Percentiles rank a stretch among this genome's conserved stretches.
Conservation (phyloP, 495 filamentous ascomycete species). For the Aspergillus mulundensis region DNA sequence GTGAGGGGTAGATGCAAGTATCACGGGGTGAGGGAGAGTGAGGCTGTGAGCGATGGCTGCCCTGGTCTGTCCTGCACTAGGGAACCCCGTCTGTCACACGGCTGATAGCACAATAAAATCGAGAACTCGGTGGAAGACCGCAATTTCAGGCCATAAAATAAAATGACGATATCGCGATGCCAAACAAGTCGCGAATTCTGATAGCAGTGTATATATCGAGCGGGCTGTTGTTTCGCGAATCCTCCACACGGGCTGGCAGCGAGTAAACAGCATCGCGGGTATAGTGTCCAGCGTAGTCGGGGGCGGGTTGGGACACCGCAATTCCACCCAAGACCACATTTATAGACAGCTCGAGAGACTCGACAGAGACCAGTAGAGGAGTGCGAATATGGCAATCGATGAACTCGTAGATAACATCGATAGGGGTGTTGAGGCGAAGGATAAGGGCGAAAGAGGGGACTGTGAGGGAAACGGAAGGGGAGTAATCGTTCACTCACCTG, state of each 20-base stretch:
- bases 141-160: background rate
- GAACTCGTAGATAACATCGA: slow-evolving; percentile 1
- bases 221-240: slow-evolving; percentile 4
- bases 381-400: background rate
- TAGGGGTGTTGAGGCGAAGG: slow-evolving; percentile 4
- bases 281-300: slow-evolving; percentile 18
- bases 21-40: slow-evolving; percentile 20
- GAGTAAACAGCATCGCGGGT: slow-evolving; percentile 19
- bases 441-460: slow-evolving; percentile 20
- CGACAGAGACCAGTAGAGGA: background rate
- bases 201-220: slow-evolving; percentile 4
- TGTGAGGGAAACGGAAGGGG: slow-evolving; percentile 17
- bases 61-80: slow-evolving; percentile 13
- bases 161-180: background rate
- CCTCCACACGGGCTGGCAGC: slow-evolving; percentile 19
- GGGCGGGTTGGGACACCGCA: slow-evolving; percentile 9
- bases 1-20: slow-evolving; percentile 18
- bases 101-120: slow-evolving; percentile 6
- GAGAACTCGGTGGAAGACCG: background rate
- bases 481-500: slow-evolving; percentile 31
- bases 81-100: slow-evolving; percentile 8
- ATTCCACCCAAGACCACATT: slow-evolving; percentile 8
- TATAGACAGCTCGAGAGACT: background rate
- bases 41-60: slow-evolving; percentile 22
- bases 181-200: slow-evolving; percentile 10